These are phyloP conservation scores for Protomyces arabidopsidicola DNA, from an alignment of 1,139 yeast species.

Conservation along the genomic window DNA sequence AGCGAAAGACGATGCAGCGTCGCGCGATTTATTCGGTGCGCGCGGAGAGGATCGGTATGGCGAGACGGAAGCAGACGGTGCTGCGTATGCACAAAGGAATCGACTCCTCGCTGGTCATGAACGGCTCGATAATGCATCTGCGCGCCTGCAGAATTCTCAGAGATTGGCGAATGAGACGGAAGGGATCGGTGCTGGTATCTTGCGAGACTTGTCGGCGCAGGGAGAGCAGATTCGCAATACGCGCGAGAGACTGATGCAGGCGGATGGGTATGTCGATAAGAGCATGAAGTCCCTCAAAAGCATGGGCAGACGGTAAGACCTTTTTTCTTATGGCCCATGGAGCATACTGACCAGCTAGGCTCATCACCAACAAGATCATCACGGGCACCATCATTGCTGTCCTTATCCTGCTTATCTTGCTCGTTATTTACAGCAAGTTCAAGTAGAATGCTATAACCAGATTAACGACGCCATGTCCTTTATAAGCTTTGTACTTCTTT, in stretches of 20 bases:
- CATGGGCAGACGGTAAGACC: slow-evolving; percentile 63
- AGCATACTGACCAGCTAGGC: slow-evolving; percentile 42
- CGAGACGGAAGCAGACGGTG: slow-evolving; percentile 42
- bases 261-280: slow-evolving; percentile 88
- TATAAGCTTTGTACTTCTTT: too few species aligned
- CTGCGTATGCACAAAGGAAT: slow-evolving; percentile 66
- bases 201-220: slow-evolving; percentile 85
- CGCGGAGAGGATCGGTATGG: slow-evolving; percentile 34
- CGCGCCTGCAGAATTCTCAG: slow-evolving; percentile 79
- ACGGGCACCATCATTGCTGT: slow-evolving; percentile 95
- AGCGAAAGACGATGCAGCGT: background rate
- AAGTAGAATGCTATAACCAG: background rate
- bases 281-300: slow-evolving; percentile 79
- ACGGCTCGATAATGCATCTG: slow-evolving; percentile 74
- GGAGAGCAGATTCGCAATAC: slow-evolving; percentile 86
- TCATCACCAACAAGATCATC: slow-evolving; percentile 90
- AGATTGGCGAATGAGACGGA: slow-evolving; percentile 91
- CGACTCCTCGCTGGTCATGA: slow-evolving; percentile 74
- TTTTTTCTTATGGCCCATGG: too few species aligned
- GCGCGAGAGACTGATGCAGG: slow-evolving; percentile 64
- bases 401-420: slow-evolving; percentile 70
- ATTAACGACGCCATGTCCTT: background rate
- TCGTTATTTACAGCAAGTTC: slow-evolving; percentile 83
- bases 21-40: slow-evolving; percentile 58
- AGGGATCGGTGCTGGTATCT: slow-evolving; percentile 80